Evolutionary conservation across 2,329 filamentous ascomycete genomes (phyloP), one percentile per base, ranked within the genome.

Genomic region (Aspergillus sp.): DNA sequence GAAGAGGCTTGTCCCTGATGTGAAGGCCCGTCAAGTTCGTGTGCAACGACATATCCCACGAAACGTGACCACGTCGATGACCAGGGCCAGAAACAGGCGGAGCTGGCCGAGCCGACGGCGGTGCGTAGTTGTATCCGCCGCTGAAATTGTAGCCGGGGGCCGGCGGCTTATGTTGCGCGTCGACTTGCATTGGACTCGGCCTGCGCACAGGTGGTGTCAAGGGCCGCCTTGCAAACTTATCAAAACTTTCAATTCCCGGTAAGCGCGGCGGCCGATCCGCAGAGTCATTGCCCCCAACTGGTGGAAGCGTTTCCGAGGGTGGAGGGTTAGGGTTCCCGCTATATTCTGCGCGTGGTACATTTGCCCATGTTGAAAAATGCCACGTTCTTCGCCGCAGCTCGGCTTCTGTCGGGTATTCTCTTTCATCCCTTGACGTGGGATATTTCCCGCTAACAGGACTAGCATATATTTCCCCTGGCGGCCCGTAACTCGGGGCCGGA

Each of bases 241-340:
- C 91, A 66, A 97, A 96, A 15, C 91, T 96, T 71, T 96, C 91
- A 64, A 97, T 97, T 14, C 93, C 92, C 1, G 93, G 93, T 14
- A 97, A 82, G 40, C 91, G 86, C 14, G 91, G 76, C 6, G 81
- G 84, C 65, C 88, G 86, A 73, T 80, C 40, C 74, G 77, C 33
- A 79, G 75, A 64, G 73, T 84, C 69, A 74, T 84, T 71, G 69
- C 82, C 70, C 57, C 82, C 68, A 77, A 84, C 67, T 71, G 85
- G 70, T 76, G 84, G 75, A 77, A 82, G 62, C 79, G 86, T 70
- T 73, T 87, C 84, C 6, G 90, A 86, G 5, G 86, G 91, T 60
- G 90, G 86, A 40, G 91, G 89, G 62, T 90, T 89, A 66, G 89
- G 85, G 73, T 90, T 93, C 14, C 23, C 44, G 17, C 12, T 46